Conservation (phyloP, 2,329 filamentous ascomycete genomes). For the Trichophyton mentagrophytes region DNA sequence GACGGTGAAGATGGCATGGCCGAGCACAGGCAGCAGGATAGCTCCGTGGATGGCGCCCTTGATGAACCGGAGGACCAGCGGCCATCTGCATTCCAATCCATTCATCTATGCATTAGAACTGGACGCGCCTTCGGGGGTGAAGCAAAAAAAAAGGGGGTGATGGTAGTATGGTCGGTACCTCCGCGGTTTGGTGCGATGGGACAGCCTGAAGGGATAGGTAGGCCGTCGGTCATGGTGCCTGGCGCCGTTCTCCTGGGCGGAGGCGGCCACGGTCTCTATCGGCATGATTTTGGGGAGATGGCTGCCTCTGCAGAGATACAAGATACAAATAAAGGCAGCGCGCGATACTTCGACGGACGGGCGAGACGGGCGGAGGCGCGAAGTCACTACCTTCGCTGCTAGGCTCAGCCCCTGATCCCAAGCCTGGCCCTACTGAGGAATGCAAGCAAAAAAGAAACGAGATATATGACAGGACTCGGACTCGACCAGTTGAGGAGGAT, state of each 20-base stretch:
- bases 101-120: background rate
- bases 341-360: background rate
- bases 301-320: background rate
- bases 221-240: slow-evolving; percentile 10
- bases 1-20: slow-evolving; percentile 47
- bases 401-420: background rate
- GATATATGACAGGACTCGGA: background rate
- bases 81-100: slow-evolving; percentile 37
- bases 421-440: background rate
- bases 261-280: background rate
- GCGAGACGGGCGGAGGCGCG: background rate
- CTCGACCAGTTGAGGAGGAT: background rate
- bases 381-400: background rate
- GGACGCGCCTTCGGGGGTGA: too few species aligned
- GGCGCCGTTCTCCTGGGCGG: background rate
- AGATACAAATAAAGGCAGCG: too few species aligned
- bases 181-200: slow-evolving; percentile 16
- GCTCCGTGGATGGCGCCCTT: slow-evolving; percentile 51
- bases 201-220: slow-evolving; percentile 15
- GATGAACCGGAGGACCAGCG: slow-evolving; percentile 50
- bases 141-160: background rate
- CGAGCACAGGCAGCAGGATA: slow-evolving; percentile 43
- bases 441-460: background rate
- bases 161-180: slow-evolving; percentile 9
- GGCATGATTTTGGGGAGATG: background rate